These are phyloP conservation scores for Hypsizygus marmoreus DNA, from an alignment of 768 basidiomycete species.

Conservation along the genomic window DNA sequence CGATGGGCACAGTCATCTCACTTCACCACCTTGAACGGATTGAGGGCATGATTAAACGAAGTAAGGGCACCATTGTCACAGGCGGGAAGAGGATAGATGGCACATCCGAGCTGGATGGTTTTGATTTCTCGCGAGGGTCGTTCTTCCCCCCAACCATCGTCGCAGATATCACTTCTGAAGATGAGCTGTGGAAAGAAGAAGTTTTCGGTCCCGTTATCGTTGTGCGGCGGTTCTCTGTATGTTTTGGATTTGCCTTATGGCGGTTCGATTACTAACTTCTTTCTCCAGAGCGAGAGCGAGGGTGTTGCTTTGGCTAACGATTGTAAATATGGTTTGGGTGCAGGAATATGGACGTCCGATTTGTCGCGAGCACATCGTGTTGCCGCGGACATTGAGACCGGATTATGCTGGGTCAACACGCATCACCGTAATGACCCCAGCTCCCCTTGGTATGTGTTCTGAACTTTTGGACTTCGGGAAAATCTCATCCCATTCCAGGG, in stretches of 20 bases:
- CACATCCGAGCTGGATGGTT: conserved; percentile 64
- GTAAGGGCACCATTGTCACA: conserved; percentile 49
- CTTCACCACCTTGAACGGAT: conserved; percentile 64
- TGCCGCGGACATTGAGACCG: conserved; percentile 67
- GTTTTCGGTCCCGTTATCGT: conserved; percentile 87
- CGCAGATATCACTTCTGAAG: conserved; percentile 51
- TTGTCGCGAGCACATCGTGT: conserved; percentile 77
- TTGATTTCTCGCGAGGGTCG: conserved; percentile 67
- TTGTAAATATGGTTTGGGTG: conserved; percentile 80
- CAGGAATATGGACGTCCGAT: conserved; percentile 78
- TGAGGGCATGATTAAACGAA: conserved; percentile 51
- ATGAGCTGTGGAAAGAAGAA: conserved; percentile 80
- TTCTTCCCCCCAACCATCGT: conserved; percentile 86
- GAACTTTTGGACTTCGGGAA: neutral
- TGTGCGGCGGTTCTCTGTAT: conserved; percentile 45
- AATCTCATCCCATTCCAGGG: conserved; percentile 47
- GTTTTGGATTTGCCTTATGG: conserved; percentile 10
- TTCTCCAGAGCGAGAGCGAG: conserved; percentile 57
- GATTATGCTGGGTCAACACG: conserved; percentile 86
- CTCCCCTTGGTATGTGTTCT: conserved; percentile 72
- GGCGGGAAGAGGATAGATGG: conserved; percentile 73
- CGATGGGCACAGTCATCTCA: conserved; percentile 85
- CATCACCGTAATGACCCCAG: conserved; percentile 90
- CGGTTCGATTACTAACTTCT: neutral
- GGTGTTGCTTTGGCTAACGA: conserved; percentile 72